Evolutionary conservation across 139 green algal genomes (phyloP).

Genomic region (Micractinium conductrix): DNA sequence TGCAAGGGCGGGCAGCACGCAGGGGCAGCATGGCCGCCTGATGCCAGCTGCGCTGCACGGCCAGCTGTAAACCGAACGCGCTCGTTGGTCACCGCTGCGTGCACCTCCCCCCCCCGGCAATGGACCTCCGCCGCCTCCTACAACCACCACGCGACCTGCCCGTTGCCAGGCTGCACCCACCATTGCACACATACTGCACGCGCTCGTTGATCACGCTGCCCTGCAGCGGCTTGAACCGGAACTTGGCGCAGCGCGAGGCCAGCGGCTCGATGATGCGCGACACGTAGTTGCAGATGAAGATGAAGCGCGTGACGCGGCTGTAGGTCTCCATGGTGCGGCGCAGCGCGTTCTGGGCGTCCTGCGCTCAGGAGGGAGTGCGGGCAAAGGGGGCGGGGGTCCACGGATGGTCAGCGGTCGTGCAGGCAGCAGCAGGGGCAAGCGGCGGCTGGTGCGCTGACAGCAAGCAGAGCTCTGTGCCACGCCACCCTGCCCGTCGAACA

Average conservation of each 20-base stretch:
- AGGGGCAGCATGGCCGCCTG: too few relatives aligned
- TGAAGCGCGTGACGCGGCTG: constrained; percentile 92
- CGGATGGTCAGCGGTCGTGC: too few relatives aligned
- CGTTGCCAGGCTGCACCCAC: too few relatives aligned
- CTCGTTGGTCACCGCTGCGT: too few relatives aligned
- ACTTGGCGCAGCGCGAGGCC: constrained; percentile 90
- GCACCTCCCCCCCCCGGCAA: too few relatives aligned
- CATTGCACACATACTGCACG: constrained; percentile 77
- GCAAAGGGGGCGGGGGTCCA: neutral
- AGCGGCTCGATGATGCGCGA: constrained; percentile 98
- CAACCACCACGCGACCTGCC: too few relatives aligned
- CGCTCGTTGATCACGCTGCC: constrained; percentile 64
- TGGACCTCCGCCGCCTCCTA: too few relatives aligned
- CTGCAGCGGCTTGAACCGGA: constrained; percentile 81
- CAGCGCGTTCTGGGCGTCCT: constrained; percentile 97
- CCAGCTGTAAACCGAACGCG: too few relatives aligned
- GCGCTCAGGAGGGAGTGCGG: neutral
- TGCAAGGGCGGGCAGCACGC: too few relatives aligned
- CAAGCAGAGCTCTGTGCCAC: neutral
- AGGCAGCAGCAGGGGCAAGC: too few relatives aligned
- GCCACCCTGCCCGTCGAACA: neutral
- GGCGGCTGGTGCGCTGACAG: too few relatives aligned
- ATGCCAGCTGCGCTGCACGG: too few relatives aligned
- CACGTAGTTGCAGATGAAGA: constrained; percentile 99
- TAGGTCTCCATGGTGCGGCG: constrained; percentile 97